Conservation (phyloP, 306 rosid species). For the Begonia masoniana region DNA sequence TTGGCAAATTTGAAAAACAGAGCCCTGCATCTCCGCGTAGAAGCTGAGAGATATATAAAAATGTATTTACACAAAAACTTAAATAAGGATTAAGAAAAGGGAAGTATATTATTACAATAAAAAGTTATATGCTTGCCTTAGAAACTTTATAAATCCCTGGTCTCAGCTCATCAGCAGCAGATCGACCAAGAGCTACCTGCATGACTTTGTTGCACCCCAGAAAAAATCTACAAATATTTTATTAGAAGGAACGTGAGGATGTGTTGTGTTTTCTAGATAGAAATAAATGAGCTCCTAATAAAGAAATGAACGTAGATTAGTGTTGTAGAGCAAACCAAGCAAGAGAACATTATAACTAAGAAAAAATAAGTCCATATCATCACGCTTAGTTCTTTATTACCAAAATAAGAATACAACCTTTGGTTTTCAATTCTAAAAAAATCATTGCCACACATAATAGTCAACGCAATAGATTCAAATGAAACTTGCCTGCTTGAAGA, state of each 20-base stretch:
- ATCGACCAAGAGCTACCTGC: slow-evolving; percentile 77
- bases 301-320: too few species aligned
- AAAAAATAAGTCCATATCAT: too few species aligned
- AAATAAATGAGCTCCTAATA: too few species aligned
- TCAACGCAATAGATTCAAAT: background rate
- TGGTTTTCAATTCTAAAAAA: background rate
- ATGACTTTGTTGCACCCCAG: slow-evolving; percentile 92
- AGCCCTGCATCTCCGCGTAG: slow-evolving; percentile 88
- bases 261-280: too few species aligned
- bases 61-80: background rate
- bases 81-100: background rate
- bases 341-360: too few species aligned
- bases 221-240: slow-evolving; percentile 37
- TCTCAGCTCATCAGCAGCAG: slow-evolving; percentile 60
- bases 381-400: too few species aligned
- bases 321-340: too few species aligned
- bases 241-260: too few species aligned
- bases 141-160: slow-evolving; percentile 54
- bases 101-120: background rate
- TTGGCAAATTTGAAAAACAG: slow-evolving; percentile 53
- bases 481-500: slow-evolving; percentile 44
- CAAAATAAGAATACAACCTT: background rate
- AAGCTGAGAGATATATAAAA: slow-evolving; percentile 20
- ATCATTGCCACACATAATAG: background rate
- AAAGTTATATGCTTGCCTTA: slow-evolving; percentile 31